Evolutionary conservation across 495 filamentous ascomycete species (phyloP), one percentile per base, ranked within the genome.

Genomic region (Aspergillus haitiensis): DNA sequence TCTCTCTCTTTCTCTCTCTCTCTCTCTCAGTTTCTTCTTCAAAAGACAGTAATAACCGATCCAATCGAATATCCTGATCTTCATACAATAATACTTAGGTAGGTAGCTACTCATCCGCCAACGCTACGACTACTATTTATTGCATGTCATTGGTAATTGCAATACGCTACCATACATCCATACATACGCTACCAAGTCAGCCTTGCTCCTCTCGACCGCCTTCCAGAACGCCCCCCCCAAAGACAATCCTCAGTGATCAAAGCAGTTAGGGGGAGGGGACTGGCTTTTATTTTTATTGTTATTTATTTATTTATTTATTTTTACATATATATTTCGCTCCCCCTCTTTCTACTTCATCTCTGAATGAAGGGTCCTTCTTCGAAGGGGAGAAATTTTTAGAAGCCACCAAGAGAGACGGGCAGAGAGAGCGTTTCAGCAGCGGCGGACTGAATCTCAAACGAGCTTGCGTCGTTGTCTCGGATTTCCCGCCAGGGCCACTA

Each of bases 151-250:
- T 48, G 6, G 44, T 47, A 47, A 47, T 47, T 47, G 15, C 44
- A 47, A 47, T 47, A 47, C 44, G 6, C 44, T 7, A 21, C 16
- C 44, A 16, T 16, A 47, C 44, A 52, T 10, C 32, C 32, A 27
- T 15, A 53, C n/a, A 9, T 6, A 33, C 27, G 36, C 52, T 16
- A 10, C 35, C 36, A 36, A 48, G 31, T 65, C 63, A 65, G 63
- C 63, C 63, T 62, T 56, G 48, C 48, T 11, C 48, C 34, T 51
- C 27, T 48, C 56, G 68, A 66, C 65, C 65, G 65, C 61, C 66
- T 67, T 66, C 64, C 59, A 66, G 65, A 66, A 68, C 52, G 60
- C 60, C 37, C 55, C 63, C 60, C 35, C 35, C 50, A 55, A 51
- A 51, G 21, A 8, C 42, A 59, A 60, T 57, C 55, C 42, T 58